Evolutionary conservation across 257 asterid genomes (phyloP).

Genomic region (Haberlea rhodopensis): DNA sequence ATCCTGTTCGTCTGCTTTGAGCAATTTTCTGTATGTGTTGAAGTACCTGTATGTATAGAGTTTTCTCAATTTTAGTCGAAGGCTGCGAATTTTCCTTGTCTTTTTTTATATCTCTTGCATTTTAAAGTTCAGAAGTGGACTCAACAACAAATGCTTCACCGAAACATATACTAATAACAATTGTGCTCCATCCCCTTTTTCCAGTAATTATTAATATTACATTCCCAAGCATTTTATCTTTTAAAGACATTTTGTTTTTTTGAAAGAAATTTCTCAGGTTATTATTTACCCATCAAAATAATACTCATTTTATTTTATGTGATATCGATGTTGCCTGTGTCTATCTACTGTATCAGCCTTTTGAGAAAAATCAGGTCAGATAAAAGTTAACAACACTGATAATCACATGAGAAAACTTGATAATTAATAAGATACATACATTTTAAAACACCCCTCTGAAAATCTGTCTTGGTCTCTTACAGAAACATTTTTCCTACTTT

Average conservation of each 20-base stretch:
- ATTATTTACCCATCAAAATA: background rate
- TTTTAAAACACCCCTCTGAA: background rate
- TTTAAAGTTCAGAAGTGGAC: too few relatives aligned
- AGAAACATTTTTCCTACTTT: background rate
- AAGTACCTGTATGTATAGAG: too few relatives aligned
- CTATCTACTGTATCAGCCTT: background rate
- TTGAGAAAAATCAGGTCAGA: background rate
- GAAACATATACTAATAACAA: too few relatives aligned
- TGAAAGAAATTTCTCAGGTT: background rate
- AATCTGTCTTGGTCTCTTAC: constrained; percentile 1
- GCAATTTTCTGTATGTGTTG: too few relatives aligned
- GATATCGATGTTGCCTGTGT: background rate
- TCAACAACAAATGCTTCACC: too few relatives aligned
- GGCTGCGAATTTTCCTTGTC: too few relatives aligned
- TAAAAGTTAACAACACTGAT: background rate
- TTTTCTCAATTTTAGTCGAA: too few relatives aligned
- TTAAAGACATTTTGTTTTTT: background rate
- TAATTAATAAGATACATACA: background rate
- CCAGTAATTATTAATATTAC: background rate
- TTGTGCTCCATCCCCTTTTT: too few relatives aligned
- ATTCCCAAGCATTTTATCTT: background rate
- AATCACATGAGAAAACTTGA: background rate
- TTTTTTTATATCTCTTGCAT: too few relatives aligned
- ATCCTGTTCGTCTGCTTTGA: too few relatives aligned
- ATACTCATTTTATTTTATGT: too few relatives aligned